Base-by-base conservation (phyloP, 2,329 filamentous ascomycete species). In the Curvularia spicifera region DNA sequence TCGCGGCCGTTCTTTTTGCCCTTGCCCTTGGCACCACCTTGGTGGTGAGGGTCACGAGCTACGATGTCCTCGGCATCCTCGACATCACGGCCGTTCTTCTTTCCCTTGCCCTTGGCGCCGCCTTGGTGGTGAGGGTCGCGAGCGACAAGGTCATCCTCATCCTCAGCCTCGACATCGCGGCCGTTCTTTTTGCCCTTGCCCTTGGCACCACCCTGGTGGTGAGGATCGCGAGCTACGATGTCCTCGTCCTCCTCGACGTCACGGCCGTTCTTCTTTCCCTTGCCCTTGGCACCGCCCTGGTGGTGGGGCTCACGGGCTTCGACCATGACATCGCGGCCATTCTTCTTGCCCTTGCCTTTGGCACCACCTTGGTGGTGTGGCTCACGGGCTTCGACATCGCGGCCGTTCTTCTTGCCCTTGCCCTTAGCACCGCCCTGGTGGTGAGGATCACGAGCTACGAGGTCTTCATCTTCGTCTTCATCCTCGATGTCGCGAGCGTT, bases 311-410 rank as follows among this genome's bases (percentile, higher is more conserved):
- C 48, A 1, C 28, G 24, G 4, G 20, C 28, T 3, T 18, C 45
- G 10, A 7, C 7, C 10, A 2, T 9, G 2, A 35, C 18, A 4
- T 35, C 18, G 13, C 45, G 45, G 6, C n/a, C 24, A 2, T 40
- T 51, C 37, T 51, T 51, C 37, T 60, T 62, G n/a, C 58, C 63
- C 26, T 29, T 31, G 7, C 43, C 43, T 33, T 61, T 60, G 24
- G 51, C 52, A 20, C 10, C 20, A 15, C 45, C 46, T 18, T 56
- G 57, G 46, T 57, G 54, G 28, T 40, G 53, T 51, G 43, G 52
- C 1, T 26, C 20, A 7, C 40, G 44, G 9, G 26, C 44, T 4
- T 28, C 42, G 13, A 28, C 22, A 13, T 28, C 24, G 8, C 42
- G 42, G 5, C 12, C 18, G 4, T 35, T 48, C 31, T 48, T 48